Base-by-base conservation (phyloP, 2,329 filamentous ascomycete genomes). In the Aspergillus sp. region DNA sequence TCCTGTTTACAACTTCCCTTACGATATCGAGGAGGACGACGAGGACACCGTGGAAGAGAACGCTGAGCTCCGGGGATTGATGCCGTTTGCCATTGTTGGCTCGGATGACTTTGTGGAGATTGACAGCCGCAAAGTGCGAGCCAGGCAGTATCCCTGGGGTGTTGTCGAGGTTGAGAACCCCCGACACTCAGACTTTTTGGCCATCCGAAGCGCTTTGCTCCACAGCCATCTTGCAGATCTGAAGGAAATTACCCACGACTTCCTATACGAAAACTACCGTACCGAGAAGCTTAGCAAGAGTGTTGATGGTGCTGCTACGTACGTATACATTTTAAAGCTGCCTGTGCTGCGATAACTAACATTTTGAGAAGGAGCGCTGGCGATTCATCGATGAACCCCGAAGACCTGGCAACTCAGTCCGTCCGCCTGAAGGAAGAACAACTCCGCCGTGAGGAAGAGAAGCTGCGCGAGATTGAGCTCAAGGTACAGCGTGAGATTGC, bases 261-360 rank as follows among this genome's bases (percentile, higher is more conserved):
- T 99, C 88, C 83, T 99, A 64, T 99, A 99, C 81, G 95, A 99
- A 78, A 99, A 99, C 82, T 99, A 99, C 85, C 92, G 95, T 91
- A 99, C 95, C 73, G 95, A 99, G 90, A 98, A 98, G 84, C 90
- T 99, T 70, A 96, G 91, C 83, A 99, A 98, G 91, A 97, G 92
- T 76, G 95, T 99, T 68, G 93, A 97, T 76, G 90, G 90, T 79
- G 84, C 87, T 78, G 85, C 87, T 85, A 86, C 87, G 92, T 96
- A 90, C 68, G 92, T 91, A 59, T 18, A 43, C 48, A 30, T 18
- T 61, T 12, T 44, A 41, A 32, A 18, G 11, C 11, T 17, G 15
- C 11, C 12, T 30, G 22, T 49, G 32, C 17, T 54, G 13, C n/a
- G 24, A 42, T 43, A n/a, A 44, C 59, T 70, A 62, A 68, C 30